phyloP scores from a whole-genome alignment of 306 rosid species.

The cucumber (Cucumis sativus) region DNA sequence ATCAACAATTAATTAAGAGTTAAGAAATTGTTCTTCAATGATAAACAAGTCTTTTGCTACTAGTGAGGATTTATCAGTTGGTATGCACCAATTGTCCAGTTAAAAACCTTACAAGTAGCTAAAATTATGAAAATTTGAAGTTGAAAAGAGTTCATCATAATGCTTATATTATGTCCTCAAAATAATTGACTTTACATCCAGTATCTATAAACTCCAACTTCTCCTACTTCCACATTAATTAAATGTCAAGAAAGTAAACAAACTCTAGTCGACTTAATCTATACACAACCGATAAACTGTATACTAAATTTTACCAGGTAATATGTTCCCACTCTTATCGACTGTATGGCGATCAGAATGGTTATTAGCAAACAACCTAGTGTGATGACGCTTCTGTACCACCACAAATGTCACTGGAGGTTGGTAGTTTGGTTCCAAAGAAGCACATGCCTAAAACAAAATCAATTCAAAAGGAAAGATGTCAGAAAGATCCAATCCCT shows the following conservation, averaged over 20 bases:
- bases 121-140: neutral
- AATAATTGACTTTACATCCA: neutral
- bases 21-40: neutral
- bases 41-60: neutral
- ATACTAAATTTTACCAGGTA: constrained; percentile 47
- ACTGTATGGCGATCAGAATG: constrained; percentile 48
- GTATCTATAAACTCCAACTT: neutral
- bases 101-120: neutral
- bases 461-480: neutral
- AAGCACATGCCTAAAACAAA: constrained; percentile 66
- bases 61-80: neutral
- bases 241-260: neutral
- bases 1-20: neutral
- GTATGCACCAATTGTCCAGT: neutral
- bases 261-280: too few species aligned
- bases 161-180: neutral
- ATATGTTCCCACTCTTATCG: constrained; percentile 85
- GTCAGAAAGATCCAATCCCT: too few species aligned
- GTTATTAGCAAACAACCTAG: constrained; percentile 77
- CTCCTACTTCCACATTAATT: neutral
- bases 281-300: neutral
- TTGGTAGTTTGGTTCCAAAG: constrained; percentile 87
- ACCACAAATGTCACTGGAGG: constrained; percentile 98
- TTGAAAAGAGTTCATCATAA: neutral
- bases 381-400: constrained; percentile 95